Conservation (phyloP, 1,284 basidiomycete species). For the Pyrrhoderma lamaoense region DNA sequence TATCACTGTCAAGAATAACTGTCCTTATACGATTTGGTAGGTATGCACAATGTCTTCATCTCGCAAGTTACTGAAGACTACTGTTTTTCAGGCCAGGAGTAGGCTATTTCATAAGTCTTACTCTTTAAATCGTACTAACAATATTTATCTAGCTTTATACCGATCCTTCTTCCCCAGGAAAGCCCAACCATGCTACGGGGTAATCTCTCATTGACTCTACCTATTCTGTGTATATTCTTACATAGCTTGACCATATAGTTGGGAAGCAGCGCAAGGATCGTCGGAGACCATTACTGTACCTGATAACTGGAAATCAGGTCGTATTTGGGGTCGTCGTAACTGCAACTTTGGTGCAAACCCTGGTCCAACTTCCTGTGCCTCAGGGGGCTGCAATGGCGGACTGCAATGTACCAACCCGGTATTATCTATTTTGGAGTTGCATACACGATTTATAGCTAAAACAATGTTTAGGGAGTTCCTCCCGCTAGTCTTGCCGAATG, state of each 20-base stretch:
- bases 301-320: constrained; percentile 26
- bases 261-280: constrained; percentile 21
- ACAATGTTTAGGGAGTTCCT: constrained; percentile 39
- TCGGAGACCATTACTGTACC: constrained; percentile 22
- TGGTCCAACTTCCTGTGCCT: constrained; percentile 34
- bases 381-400: constrained; percentile 42
- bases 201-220: no score
- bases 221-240: no score
- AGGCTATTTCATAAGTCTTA: background rate
- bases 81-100: constrained; percentile 17
- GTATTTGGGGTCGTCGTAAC: constrained; percentile 43
- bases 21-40: constrained; percentile 28
- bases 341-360: constrained; percentile 36
- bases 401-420: constrained; percentile 31
- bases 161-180: constrained; percentile 1
- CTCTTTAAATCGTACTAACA: no score
- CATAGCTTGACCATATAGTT: constrained; percentile 16
- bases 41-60: constrained; percentile 13
- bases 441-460: background rate
- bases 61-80: background rate
- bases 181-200: constrained; percentile 18
- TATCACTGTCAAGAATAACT: constrained; percentile 28
- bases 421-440: background rate
- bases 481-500: constrained; percentile 55
- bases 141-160: no score